Evolutionary conservation across 2,329 filamentous ascomycete species (phyloP).

Genomic region (Talaromyces rugulosus): DNA sequence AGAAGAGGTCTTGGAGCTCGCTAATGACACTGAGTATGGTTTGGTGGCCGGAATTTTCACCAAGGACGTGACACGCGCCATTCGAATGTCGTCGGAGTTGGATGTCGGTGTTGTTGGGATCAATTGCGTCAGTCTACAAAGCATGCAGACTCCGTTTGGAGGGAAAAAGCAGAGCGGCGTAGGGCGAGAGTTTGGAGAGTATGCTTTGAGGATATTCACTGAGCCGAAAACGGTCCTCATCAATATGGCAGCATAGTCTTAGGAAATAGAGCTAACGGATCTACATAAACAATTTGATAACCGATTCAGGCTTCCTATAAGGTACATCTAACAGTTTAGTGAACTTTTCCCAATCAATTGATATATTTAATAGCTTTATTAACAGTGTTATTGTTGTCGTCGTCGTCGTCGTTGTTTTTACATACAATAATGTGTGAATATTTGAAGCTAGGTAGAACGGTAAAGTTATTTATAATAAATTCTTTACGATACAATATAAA

Average conservation of each 20-base stretch:
- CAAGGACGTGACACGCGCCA: neutral
- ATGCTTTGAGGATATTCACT: neutral
- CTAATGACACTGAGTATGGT: conserved; percentile 45
- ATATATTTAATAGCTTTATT: too few relatives aligned
- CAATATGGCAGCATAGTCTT: neutral
- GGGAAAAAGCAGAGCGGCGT: neutral
- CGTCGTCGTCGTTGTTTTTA: too few relatives aligned
- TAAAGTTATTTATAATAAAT: too few relatives aligned
- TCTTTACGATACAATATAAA: too few relatives aligned
- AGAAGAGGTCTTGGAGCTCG: conserved; percentile 50
- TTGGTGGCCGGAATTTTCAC: conserved; percentile 5
- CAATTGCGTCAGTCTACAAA: conserved; percentile 26
- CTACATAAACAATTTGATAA: too few relatives aligned
- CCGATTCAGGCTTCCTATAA: too few relatives aligned
- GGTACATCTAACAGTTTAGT: too few relatives aligned
- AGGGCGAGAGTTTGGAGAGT: conserved; percentile 1
- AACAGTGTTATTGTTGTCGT: too few relatives aligned
- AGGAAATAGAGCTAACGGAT: too few relatives aligned
- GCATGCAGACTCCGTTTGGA: conserved; percentile 2
- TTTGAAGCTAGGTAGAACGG: too few relatives aligned
- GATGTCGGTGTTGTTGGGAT: conserved; percentile 2
- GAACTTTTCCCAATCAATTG: too few relatives aligned
- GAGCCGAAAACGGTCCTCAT: neutral
- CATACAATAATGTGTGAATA: too few relatives aligned
- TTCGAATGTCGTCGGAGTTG: neutral